Evolutionary conservation across 1,139 yeast species (phyloP).

Genomic region (Geotrichum citri-aurantii): DNA sequence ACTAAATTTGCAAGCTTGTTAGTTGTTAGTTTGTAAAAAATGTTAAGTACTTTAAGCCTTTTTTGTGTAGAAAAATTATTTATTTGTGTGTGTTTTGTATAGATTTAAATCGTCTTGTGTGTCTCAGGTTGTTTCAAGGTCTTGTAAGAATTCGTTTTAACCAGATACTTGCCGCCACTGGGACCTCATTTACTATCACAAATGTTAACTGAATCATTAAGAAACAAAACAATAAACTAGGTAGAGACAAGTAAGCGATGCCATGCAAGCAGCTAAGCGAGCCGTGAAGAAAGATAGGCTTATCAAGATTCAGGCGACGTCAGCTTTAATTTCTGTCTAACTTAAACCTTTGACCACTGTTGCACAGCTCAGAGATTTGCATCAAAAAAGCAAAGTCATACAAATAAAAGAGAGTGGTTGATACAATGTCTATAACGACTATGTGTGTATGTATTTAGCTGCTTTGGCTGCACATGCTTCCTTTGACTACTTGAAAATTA

Average conservation of each 20-base stretch:
- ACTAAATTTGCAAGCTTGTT: conserved; percentile 13
- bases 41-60: not conserved
- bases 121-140: not conserved
- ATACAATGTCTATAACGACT: not conserved
- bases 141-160: not conserved
- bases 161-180: not conserved
- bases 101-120: not conserved
- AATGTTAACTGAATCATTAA: too few relatives aligned
- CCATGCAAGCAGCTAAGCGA: too few relatives aligned
- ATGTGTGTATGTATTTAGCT: not conserved
- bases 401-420: not conserved
- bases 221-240: too few relatives aligned
- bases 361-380: too few relatives aligned
- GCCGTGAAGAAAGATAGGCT: too few relatives aligned
- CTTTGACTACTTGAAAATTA: not conserved
- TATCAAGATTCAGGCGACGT: too few relatives aligned
- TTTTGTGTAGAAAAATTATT: not conserved
- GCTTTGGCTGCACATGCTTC: not conserved
- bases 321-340: too few relatives aligned
- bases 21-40: not conserved
- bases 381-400: not conserved
- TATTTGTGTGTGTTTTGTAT: not conserved
- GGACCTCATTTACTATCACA: too few relatives aligned
- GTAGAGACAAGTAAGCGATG: too few relatives aligned
- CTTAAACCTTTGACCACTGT: too few relatives aligned